Percentiles rank a stretch among this genome's conserved stretches.
Evolutionary conservation across 495 filamentous ascomycete genomes (phyloP).

Genomic region (Parathielavia appendiculata): DNA sequence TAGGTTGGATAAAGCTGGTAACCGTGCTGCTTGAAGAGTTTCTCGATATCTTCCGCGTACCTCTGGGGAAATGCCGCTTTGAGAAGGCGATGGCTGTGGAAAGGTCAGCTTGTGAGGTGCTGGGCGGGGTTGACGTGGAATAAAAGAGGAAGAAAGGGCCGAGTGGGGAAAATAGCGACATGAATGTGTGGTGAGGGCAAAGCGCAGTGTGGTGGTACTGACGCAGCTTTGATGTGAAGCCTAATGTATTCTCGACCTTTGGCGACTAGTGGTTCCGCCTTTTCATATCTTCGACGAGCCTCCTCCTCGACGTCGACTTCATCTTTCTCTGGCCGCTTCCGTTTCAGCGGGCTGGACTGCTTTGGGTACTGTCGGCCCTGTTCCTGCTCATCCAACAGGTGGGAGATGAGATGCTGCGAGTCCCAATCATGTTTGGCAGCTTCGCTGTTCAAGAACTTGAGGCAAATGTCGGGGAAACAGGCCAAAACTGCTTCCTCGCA

Average conservation of each 20-base stretch:
- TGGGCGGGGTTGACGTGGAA: background rate
- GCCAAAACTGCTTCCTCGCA: conserved; percentile 27
- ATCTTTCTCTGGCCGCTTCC: conserved; percentile 31
- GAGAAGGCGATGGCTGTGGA: conserved; percentile 24
- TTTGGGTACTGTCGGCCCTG: conserved; percentile 33
- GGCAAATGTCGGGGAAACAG: conserved; percentile 41
- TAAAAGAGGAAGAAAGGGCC: too few species aligned
- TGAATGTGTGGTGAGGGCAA: too few species aligned
- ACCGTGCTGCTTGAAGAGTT: conserved; percentile 14
- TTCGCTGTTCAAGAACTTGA: conserved; percentile 24
- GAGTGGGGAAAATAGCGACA: background rate
- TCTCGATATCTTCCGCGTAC: conserved; percentile 21
- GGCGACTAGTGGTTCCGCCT: background rate
- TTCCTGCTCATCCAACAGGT: conserved; percentile 35
- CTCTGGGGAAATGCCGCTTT: conserved; percentile 24
- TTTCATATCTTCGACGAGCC: conserved; percentile 12
- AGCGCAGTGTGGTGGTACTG: conserved; percentile 1
- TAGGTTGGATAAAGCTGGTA: conserved; percentile 32
- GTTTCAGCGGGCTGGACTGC: conserved; percentile 26
- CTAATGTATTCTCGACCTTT: conserved; percentile 12
- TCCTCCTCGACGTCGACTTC: conserved; percentile 16
- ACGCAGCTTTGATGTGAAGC: conserved; percentile 17
- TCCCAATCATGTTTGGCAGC: conserved; percentile 16
- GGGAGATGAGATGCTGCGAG: conserved; percentile 19
- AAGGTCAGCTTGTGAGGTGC: background rate